Evolutionary conservation across 352 stramenopile genomes (phyloP), one percentile per base, ranked within the genome.

Genomic region (Phytophthora colocasiae): DNA sequence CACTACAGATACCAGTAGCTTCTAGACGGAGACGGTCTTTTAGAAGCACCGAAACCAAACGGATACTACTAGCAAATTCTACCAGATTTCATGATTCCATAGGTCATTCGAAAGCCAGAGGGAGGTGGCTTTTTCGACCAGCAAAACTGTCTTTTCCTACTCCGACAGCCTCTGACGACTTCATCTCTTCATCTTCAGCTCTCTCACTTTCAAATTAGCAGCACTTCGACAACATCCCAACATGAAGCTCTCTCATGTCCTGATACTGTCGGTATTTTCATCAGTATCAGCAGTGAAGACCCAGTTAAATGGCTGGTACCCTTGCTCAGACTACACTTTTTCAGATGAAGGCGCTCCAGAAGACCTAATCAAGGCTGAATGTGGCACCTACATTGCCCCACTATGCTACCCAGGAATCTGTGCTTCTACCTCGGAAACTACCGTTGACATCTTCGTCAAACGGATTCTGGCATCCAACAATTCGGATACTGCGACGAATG

Each of bases 371-470:
- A 41, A 29, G 6, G 60, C 70, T 2, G 58, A 81, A 24, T 81
- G 73, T 40, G 73, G 66, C 27, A 44, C 67, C n/a, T 71, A 78
- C 58, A 62, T 54, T 4, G 60, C 69, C 11, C 73, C 73, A 19
- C 36, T 77, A 41, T 77, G 73, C 52, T 67, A 81, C 24, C 24
- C 65, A 11, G 54, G 45, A 3, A 64, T 78, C 29, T 78, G 66
- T 19, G 27, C 54, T 2, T 14, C 24, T 19, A 34, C 45, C 10
- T 40, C 10, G 3, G 58, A 69, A 17, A 38, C 31, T 14, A 70
- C 58, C 0, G 54, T 83, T 22, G 51, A 70, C 31, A 63, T 83
- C 8, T 83, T 83, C 32, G 55, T 80, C 6, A 83, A 86, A 60
- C 64, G 77, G 1, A 66, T 82, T 4, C 24, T 59, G 1, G 71